Percentiles rank a stretch among this genome's conserved stretches.
These are phyloP conservation scores for Botrytis tulipae DNA, from an alignment of 2,329 filamentous ascomycete genomes.

Conservation along the genomic window DNA sequence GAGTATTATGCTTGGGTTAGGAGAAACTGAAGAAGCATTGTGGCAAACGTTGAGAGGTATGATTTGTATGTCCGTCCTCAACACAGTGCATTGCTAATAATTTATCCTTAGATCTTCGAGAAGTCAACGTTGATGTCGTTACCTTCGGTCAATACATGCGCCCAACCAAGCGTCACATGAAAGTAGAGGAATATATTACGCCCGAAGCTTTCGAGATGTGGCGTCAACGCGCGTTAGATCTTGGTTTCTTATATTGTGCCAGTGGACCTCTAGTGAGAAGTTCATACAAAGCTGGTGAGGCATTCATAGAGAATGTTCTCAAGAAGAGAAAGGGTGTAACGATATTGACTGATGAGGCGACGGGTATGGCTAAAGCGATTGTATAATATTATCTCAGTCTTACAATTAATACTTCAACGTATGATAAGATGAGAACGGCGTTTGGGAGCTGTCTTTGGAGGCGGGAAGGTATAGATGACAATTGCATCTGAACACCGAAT, in stretches of 20 bases:
- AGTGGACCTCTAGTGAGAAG: constrained; percentile 90
- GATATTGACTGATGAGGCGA: constrained; percentile 33
- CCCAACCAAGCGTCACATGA: constrained; percentile 95
- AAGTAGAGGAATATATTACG: constrained; percentile 92
- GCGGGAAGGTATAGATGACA: neutral
- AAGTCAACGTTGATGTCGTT: constrained; percentile 83
- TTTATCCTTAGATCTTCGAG: constrained; percentile 64
- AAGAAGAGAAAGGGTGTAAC: constrained; percentile 38
- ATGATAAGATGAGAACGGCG: constrained; percentile 5
- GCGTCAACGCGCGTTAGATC: constrained; percentile 82
- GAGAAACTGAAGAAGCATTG: constrained; percentile 86
- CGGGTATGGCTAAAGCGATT: constrained; percentile 35
- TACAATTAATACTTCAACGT: constrained; percentile 10
- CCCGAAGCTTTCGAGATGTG: constrained; percentile 90
- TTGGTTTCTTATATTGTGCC: constrained; percentile 97
- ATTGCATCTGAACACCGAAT: neutral
- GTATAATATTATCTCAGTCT: constrained; percentile 15
- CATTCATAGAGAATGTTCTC: constrained; percentile 97
- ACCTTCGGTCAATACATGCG: constrained; percentile 99
- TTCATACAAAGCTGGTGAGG: constrained; percentile 96
- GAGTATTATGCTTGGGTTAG: constrained; percentile 92
- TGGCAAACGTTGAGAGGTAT: constrained; percentile 71
- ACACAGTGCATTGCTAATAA: constrained; percentile 22
- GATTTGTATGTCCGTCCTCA: constrained; percentile 24
- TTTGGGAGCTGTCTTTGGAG: constrained; percentile 10